These are phyloP conservation scores for Babjeviella inositovora DNA, from an alignment of 805 yeast species.

Conservation along the genomic window DNA sequence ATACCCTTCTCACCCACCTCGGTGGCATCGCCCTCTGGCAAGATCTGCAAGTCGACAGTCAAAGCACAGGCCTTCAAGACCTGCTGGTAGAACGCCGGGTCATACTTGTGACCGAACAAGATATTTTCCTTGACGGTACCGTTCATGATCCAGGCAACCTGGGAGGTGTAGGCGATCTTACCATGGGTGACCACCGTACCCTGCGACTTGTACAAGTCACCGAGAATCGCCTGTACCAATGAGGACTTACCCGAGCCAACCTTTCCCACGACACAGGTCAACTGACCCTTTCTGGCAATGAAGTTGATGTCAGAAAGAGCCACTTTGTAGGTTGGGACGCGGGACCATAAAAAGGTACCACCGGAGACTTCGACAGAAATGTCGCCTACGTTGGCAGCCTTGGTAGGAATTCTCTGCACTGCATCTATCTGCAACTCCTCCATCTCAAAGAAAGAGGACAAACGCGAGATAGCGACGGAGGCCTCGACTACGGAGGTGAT, in stretches of 20 bases:
- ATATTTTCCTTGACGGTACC: slow-evolving; percentile 87
- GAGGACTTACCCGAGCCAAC: slow-evolving; percentile 91
- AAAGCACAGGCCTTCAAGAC: slow-evolving; percentile 86
- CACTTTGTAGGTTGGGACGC: slow-evolving; percentile 51
- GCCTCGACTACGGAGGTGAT: slow-evolving; percentile 80
- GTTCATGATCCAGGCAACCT: slow-evolving; percentile 94
- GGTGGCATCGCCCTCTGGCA: slow-evolving; percentile 84
- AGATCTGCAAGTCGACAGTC: slow-evolving; percentile 53
- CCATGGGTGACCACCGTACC: slow-evolving; percentile 69
- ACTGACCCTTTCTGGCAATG: slow-evolving; percentile 54
- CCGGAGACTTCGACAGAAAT: slow-evolving; percentile 42
- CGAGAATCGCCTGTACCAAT: slow-evolving; percentile 61
- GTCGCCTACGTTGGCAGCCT: slow-evolving; percentile 43
- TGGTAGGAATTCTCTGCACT: slow-evolving; percentile 30
- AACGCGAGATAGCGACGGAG: slow-evolving; percentile 65
- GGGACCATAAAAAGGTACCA: slow-evolving; percentile 70
- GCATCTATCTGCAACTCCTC: slow-evolving; percentile 79
- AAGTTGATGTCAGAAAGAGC: slow-evolving; percentile 52
- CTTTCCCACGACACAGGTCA: slow-evolving; percentile 75
- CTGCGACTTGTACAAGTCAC: slow-evolving; percentile 62
- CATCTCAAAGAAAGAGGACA: slow-evolving; percentile 54
- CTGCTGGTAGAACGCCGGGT: slow-evolving; percentile 62
- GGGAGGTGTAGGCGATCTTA: slow-evolving; percentile 76
- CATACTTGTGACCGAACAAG: slow-evolving; percentile 76
- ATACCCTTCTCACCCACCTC: slow-evolving; percentile 97